Conservation (phyloP, 2,329 filamentous ascomycete genomes). For the Bipolaris victoriae region DNA sequence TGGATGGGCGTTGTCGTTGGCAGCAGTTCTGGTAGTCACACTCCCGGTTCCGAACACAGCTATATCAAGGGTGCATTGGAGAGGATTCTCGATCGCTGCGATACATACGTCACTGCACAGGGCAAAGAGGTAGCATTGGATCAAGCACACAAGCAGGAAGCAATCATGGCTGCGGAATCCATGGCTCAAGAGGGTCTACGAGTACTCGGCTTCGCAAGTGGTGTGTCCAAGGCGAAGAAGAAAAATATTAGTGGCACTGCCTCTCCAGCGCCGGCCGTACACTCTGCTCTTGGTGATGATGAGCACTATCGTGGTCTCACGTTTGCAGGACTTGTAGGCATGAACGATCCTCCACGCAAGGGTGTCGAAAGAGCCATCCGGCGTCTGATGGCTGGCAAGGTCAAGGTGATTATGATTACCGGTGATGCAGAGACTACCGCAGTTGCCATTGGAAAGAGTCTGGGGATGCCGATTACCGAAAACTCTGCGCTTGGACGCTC, state of each 20-base stretch:
- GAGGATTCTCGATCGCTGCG: slow-evolving; percentile 81
- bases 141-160: slow-evolving; percentile 73
- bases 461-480: slow-evolving; percentile 87
- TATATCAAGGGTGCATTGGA: slow-evolving; percentile 97
- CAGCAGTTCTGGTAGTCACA: slow-evolving; percentile 56
- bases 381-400: slow-evolving; percentile 88
- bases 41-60: slow-evolving; percentile 74
- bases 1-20: slow-evolving; percentile 96
- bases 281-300: slow-evolving; percentile 59
- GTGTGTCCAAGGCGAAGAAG: slow-evolving; percentile 57
- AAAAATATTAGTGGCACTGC: slow-evolving; percentile 42
- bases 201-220: slow-evolving; percentile 92
- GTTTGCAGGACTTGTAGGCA: slow-evolving; percentile 92
- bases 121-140: slow-evolving; percentile 88
- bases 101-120: slow-evolving; percentile 86
- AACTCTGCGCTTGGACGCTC: slow-evolving; percentile 65
- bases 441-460: slow-evolving; percentile 87
- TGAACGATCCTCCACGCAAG: slow-evolving; percentile 94
- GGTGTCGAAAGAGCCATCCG: slow-evolving; percentile 89
- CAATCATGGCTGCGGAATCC: slow-evolving; percentile 76
- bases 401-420: slow-evolving; percentile 99
- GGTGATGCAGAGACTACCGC: slow-evolving; percentile 96
- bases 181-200: slow-evolving; percentile 91
- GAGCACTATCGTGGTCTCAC: slow-evolving; percentile 82
- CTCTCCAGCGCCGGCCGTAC: slow-evolving; percentile 32